These are phyloP conservation scores for Claviceps sorghi DNA, from an alignment of 2,329 filamentous ascomycete species.

Conservation along the genomic window DNA sequence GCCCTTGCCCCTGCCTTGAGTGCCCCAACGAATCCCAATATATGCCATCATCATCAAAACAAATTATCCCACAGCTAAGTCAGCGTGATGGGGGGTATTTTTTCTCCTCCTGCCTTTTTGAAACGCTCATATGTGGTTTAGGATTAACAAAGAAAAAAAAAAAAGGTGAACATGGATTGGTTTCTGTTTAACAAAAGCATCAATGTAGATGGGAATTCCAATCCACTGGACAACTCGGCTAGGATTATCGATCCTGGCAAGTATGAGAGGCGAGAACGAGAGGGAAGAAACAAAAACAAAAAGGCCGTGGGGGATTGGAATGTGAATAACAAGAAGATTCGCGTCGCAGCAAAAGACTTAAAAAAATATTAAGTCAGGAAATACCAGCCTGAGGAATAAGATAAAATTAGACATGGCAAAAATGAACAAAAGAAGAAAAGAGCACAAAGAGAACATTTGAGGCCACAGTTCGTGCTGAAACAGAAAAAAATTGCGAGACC, in stretches of 20 bases:
- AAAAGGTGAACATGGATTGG: not conserved
- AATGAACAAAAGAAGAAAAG: not conserved
- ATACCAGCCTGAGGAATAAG: not conserved
- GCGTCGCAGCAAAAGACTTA: not conserved
- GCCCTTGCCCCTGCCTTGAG: not conserved
- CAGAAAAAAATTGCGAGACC: not conserved
- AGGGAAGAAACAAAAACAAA: too few species aligned
- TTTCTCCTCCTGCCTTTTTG: not conserved
- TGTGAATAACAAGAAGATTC: not conserved
- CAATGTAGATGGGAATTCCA: too few species aligned
- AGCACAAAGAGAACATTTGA: not conserved
- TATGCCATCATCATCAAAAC: conserved; percentile 1
- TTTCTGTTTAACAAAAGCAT: too few species aligned
- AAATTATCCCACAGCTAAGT: conserved; percentile 1
- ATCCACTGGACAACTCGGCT: too few species aligned
- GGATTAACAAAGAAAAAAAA: conserved; percentile 1
- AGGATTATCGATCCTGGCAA: too few species aligned
- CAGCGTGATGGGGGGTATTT: conserved; percentile 2
- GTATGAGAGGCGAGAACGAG: too few species aligned
- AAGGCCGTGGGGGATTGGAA: not conserved
- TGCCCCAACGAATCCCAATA: not conserved
- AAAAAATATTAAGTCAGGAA: not conserved
- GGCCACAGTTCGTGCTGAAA: not conserved
- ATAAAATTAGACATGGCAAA: not conserved
- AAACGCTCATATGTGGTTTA: not conserved